A percentile compares a stretch with the other conserved stretches of the same genome.
Evolutionary conservation across 305 asterid genomes (phyloP).

Genomic region (Rubia balearica): DNA sequence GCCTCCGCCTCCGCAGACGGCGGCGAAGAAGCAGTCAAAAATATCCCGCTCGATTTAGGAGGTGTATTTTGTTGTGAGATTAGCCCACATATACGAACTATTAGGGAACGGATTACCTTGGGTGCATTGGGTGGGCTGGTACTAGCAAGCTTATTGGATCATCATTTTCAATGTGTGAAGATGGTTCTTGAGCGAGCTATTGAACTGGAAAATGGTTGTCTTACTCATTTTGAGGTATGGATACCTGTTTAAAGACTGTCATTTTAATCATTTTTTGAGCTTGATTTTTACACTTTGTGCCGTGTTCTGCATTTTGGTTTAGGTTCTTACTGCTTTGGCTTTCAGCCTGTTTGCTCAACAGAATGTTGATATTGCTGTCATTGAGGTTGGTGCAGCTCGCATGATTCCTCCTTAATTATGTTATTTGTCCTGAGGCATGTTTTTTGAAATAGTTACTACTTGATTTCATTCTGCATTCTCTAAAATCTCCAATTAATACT

Average conservation of each 20-base stretch:
- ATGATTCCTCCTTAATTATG: too few relatives aligned
- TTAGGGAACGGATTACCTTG: conserved; percentile 82
- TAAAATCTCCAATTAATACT: too few relatives aligned
- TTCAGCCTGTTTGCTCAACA: conserved; percentile 80
- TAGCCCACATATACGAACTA: conserved; percentile 84
- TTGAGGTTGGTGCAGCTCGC: conserved; percentile 49
- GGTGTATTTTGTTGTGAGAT: conserved; percentile 18
- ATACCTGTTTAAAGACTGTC: background rate
- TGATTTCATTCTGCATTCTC: too few relatives aligned
- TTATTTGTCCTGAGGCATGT: too few relatives aligned
- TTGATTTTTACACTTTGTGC: background rate
- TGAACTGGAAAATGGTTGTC: conserved; percentile 21
- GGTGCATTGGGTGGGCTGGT: conserved; percentile 66
- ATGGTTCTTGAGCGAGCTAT: conserved; percentile 48
- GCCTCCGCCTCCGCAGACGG: conserved; percentile 11
- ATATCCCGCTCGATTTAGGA: conserved; percentile 33
- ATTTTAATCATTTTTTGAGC: background rate
- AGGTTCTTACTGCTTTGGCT: conserved; percentile 88
- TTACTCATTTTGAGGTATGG: conserved; percentile 27
- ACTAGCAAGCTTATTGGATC: conserved; percentile 44
- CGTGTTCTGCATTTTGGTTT: conserved; percentile 7
- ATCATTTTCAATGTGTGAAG: conserved; percentile 57
- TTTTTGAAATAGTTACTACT: background rate
- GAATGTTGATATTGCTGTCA: conserved; percentile 72
- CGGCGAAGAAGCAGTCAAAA: conserved; percentile 35